Conservation (phyloP, 1,284 basidiomycete genomes). For the Porogramme epimiltina region DNA sequence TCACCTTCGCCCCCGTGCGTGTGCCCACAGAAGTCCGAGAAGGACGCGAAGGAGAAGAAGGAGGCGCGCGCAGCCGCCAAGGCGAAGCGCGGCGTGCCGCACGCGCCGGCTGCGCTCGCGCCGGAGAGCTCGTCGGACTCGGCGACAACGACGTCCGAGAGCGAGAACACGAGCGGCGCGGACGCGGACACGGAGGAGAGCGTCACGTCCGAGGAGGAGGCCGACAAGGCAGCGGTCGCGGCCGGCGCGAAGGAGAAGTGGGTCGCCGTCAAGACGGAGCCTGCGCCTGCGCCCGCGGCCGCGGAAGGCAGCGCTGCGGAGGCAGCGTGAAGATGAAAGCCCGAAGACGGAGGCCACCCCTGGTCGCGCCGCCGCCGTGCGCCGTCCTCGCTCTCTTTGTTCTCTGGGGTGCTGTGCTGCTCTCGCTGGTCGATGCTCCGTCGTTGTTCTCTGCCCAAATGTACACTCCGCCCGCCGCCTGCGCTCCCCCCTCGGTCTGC, state of each 20-base stretch:
- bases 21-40: slow-evolving; percentile 37
- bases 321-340: not conserved
- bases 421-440: slow-evolving; percentile 7
- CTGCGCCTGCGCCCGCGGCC: not conserved
- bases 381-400: not conserved
- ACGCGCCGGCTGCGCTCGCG: slow-evolving; percentile 30
- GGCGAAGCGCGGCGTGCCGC: slow-evolving; percentile 54
- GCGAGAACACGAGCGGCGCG: slow-evolving; percentile 56
- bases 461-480: not conserved
- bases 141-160: slow-evolving; percentile 52
- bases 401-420: not conserved
- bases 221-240: slow-evolving; percentile 39
- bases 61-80: slow-evolving; percentile 47
- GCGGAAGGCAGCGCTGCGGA: not conserved
- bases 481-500: not conserved
- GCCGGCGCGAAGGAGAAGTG: slow-evolving; percentile 62
- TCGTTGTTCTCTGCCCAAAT: not conserved
- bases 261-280: slow-evolving; percentile 60
- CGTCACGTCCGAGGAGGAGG: slow-evolving; percentile 71
- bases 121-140: slow-evolving; percentile 14
- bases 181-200: slow-evolving; percentile 77
- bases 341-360: too few species aligned
- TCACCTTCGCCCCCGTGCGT: slow-evolving; percentile 9
- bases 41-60: slow-evolving; percentile 37
- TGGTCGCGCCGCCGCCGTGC: not conserved